Evolutionary conservation across 495 filamentous ascomycete species (phyloP), one percentile per base, ranked within the genome.

Genomic region (Penicillium cosmopolitanum): DNA sequence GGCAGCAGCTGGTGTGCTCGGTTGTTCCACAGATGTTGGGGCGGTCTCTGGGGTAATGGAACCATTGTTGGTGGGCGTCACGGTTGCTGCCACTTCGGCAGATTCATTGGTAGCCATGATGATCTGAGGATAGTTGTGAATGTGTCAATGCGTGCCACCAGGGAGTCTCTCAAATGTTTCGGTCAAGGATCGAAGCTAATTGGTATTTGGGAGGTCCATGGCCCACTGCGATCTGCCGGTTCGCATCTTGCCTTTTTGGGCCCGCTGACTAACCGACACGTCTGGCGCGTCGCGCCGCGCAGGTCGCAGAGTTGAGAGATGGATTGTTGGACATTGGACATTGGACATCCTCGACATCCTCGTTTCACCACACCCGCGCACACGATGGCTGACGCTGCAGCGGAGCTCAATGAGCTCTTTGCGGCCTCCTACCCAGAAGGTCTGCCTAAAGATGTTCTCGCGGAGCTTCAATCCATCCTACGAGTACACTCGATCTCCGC

Each of bases 381-480:
- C 13, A 65, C 36, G 4, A 75, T 69, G 65, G 71, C 69, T n/a
- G 68, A 68, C 38, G 57, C 63, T 12, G 56, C 57, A 19, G 73
- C 69, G 48, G 88, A 92, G 73, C 77, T 94, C 66, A 87, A 88
- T 62, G 84, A 88, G 72, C 82, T 81, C 55, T 94, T 96, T 73
- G 79, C 78, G 3, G 66, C 73, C 36, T 71, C 82, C 16, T 77
- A 80, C 19, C 81, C 79, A 19, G 71, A 78, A 43, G 82, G 83
- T 28, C 77, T 93, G 10, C 81, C 87, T 47, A 77, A 87, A 54
- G 91, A 96, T 73, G 81, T 97, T 50, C 74, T 89, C 40, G 75
- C 80, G 19, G 94, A 97, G 72, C 78, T 98, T 42, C 82, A 87
- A 65, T 93, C 89, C 28, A 96, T 97, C 63, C 83, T 95, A 71